A percentile compares a stretch with the other conserved stretches of the same genome.
Conservation (phyloP, 331 rosid genomes). For the Acacia concinna region DNA sequence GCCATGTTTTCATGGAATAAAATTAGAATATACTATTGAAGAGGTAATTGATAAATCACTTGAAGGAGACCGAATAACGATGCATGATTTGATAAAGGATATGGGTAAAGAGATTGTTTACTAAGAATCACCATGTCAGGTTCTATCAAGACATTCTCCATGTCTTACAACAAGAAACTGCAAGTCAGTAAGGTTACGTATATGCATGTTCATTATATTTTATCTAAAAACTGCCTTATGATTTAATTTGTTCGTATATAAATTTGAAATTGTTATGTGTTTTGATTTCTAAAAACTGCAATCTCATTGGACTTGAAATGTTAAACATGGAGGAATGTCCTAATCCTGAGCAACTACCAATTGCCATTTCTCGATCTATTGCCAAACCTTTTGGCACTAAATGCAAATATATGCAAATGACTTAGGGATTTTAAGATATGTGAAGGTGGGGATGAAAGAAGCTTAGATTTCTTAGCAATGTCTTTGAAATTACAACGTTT, state of each 20-base stretch:
- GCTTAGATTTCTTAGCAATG: no score
- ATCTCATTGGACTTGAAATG: neutral
- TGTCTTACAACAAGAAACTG: neutral
- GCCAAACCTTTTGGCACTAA: neutral
- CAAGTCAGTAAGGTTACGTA: neutral
- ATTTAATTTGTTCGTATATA: neutral
- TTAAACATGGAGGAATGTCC: neutral
- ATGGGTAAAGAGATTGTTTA: constrained; percentile 31
- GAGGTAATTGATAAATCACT: constrained; percentile 24
- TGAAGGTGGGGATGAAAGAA: neutral
- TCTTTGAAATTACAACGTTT: neutral
- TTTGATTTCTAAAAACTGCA: no score
- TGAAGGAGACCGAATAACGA: neutral
- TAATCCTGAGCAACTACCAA: neutral
- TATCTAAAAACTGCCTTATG: neutral
- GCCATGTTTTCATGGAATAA: neutral
- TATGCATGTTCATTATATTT: neutral
- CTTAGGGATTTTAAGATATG: neutral
- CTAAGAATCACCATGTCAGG: constrained; percentile 17
- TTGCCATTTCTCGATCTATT: no score
- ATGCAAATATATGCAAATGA: neutral
- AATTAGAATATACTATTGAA: neutral
- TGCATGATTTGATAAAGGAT: constrained; percentile 35
- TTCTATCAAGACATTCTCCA: constrained; percentile 11
- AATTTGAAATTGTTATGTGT: neutral